Evolutionary conservation across 2,329 filamentous ascomycete species (phyloP).

Genomic region (Alternaria rosae): DNA sequence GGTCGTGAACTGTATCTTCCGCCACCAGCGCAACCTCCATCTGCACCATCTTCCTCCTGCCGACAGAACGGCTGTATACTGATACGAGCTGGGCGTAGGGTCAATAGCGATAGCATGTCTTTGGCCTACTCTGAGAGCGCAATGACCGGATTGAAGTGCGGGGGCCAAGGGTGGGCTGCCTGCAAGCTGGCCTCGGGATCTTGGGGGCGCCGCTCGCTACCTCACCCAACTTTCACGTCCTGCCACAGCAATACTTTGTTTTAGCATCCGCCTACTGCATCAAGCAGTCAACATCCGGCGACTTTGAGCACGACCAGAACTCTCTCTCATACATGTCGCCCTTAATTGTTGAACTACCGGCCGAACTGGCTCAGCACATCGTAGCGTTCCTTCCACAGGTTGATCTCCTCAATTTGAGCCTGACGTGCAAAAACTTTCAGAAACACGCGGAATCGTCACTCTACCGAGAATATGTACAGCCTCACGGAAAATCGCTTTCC

Average conservation of each 20-base stretch:
- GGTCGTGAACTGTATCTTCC: background rate
- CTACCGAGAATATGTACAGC: conserved; percentile 16
- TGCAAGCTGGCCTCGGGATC: background rate
- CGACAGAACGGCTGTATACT: background rate
- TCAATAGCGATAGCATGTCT: background rate
- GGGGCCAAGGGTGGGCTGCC: background rate
- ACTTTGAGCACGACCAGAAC: background rate
- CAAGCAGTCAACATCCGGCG: background rate
- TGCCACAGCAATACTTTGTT: background rate
- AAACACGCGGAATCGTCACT: conserved; percentile 17
- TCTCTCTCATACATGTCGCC: background rate
- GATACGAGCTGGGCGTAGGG: background rate
- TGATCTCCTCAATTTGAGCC: conserved; percentile 23
- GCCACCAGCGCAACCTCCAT: background rate
- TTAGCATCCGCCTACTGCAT: background rate
- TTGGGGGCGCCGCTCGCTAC: background rate
- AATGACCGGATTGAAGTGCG: background rate
- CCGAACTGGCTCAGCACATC: conserved; percentile 21
- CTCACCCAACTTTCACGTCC: background rate
- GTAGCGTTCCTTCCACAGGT: conserved; percentile 15
- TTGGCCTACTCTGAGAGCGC: background rate
- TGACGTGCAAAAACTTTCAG: conserved; percentile 18
- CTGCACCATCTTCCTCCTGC: background rate
- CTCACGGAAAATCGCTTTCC: background rate
- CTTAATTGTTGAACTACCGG: background rate